These are phyloP conservation scores for Entomophthora muscae DNA, from an alignment of 371 early-diverging fungal species.

Conservation along the genomic window DNA sequence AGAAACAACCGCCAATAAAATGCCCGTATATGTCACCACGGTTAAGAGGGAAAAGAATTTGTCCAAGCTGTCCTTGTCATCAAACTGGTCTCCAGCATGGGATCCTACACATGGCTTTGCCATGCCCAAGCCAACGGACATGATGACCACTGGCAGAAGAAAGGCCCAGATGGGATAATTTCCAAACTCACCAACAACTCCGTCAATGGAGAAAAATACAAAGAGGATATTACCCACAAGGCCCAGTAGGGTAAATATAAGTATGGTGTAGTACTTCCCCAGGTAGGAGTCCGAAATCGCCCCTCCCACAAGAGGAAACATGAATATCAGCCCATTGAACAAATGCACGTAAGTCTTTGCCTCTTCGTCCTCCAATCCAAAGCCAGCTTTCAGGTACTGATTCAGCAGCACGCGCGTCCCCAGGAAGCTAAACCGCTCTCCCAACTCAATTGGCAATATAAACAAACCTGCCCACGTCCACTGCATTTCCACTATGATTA, in stretches of 20 bases:
- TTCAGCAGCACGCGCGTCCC: conserved; percentile 10
- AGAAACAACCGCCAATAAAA: neutral
- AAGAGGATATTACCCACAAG: conserved; percentile 2
- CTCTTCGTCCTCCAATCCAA: conserved; percentile 9
- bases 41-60: conserved; percentile 7
- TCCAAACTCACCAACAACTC: no score
- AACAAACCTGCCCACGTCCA: conserved; percentile 13
- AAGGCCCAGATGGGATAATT: neutral
- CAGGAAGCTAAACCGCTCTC: conserved; percentile 13
- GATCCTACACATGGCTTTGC: conserved; percentile 29
- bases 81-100: conserved; percentile 29
- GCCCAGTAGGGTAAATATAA: conserved; percentile 11
- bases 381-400: conserved; percentile 13
- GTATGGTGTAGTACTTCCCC: conserved; percentile 48
- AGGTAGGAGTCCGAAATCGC: no score
- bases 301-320: conserved; percentile 43
- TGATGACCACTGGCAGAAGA: neutral
- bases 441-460: conserved; percentile 13
- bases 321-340: conserved; percentile 35
- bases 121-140: conserved; percentile 25
- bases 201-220: conserved; percentile 4
- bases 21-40: conserved; percentile 1
- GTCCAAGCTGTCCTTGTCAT: conserved; percentile 1
- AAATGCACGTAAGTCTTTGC: conserved; percentile 17
- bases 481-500: no score